Conservation (phyloP, 768 basidiomycete species). For the Ramaria sp. region DNA sequence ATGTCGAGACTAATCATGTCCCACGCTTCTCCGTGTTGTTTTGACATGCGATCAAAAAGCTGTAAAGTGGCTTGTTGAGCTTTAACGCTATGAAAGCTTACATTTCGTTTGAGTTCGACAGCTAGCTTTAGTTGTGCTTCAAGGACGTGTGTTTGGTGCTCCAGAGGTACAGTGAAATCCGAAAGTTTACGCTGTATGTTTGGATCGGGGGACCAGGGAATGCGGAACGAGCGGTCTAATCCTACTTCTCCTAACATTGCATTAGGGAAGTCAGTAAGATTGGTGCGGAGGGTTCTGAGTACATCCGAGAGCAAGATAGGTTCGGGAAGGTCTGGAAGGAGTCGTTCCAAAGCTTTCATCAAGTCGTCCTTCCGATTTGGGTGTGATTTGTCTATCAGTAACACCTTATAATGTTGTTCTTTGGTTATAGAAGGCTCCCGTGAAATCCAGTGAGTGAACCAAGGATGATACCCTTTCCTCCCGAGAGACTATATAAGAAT, state of each 20-base stretch:
- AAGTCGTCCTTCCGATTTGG: slow-evolving; percentile 18
- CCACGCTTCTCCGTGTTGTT: slow-evolving; percentile 49
- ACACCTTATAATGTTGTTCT: slow-evolving; percentile 60
- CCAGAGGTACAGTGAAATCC: slow-evolving; percentile 66
- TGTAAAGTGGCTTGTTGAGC: slow-evolving; percentile 58
- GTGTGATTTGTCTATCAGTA: slow-evolving; percentile 43
- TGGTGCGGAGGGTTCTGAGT: slow-evolving; percentile 44
- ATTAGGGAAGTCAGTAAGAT: slow-evolving; percentile 49
- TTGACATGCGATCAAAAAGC: slow-evolving; percentile 48
- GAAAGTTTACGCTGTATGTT: slow-evolving; percentile 45
- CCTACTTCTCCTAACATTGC: slow-evolving; percentile 94
- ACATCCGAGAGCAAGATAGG: slow-evolving; percentile 55
- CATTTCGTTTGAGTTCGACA: slow-evolving; percentile 60
- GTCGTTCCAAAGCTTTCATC: slow-evolving; percentile 34
- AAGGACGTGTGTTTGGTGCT: slow-evolving; percentile 73
- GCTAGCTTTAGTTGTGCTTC: slow-evolving; percentile 83
- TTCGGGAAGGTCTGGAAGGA: slow-evolving; percentile 61
- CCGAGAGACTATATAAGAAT: slow-evolving; percentile 10
- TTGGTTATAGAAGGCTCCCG: slow-evolving; percentile 34
- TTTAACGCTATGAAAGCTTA: slow-evolving; percentile 86
- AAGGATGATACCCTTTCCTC: slow-evolving; percentile 77
- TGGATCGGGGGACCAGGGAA: slow-evolving; percentile 44
- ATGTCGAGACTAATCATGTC: slow-evolving; percentile 69
- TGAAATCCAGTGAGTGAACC: slow-evolving; percentile 80
- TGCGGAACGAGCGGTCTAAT: slow-evolving; percentile 69